A percentile compares a stretch with the other conserved stretches of the same genome.
phyloP scores from a whole-genome alignment of 2,329 filamentous ascomycete genomes.

The Fusarium floridanum region DNA sequence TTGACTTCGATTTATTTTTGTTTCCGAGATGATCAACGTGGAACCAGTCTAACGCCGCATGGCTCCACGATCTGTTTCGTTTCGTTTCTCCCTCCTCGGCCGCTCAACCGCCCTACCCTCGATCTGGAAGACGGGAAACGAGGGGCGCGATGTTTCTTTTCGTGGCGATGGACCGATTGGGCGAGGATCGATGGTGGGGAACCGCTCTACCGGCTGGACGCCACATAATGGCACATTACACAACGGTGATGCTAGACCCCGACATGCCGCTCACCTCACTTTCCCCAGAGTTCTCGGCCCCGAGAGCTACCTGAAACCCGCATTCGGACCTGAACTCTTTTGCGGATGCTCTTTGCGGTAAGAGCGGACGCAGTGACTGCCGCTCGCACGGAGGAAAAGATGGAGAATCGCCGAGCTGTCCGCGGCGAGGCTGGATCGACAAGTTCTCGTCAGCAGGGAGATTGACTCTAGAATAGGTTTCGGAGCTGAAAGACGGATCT shows the following conservation, averaged over 20 bases:
- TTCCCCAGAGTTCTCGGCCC: conserved; percentile 2
- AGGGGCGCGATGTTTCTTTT: background rate
- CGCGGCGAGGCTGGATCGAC: background rate
- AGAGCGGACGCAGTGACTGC: background rate
- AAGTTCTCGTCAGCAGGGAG: background rate
- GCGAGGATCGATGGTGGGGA: background rate
- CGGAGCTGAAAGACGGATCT: background rate
- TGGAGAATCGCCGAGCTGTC: background rate
- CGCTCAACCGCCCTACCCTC: background rate
- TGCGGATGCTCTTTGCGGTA: background rate
- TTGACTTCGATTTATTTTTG: background rate
- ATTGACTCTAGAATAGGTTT: background rate
- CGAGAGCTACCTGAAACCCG: conserved; percentile 20
- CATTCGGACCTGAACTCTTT: conserved; percentile 8
- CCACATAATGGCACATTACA: conserved; percentile 20
- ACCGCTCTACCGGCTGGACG: background rate
- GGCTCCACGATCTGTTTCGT: background rate
- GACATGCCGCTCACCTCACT: background rate
- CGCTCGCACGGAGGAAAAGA: background rate
- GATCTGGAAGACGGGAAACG: background rate
- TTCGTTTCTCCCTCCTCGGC: background rate
- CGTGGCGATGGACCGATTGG: background rate
- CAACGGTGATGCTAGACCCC: conserved; percentile 1
- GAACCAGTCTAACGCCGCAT: background rate
- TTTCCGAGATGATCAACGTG: conserved; percentile 1